Evolutionary conservation across 176 grass and related monocot genomes (phyloP).

Genomic region (Sorghum bicolor): DNA sequence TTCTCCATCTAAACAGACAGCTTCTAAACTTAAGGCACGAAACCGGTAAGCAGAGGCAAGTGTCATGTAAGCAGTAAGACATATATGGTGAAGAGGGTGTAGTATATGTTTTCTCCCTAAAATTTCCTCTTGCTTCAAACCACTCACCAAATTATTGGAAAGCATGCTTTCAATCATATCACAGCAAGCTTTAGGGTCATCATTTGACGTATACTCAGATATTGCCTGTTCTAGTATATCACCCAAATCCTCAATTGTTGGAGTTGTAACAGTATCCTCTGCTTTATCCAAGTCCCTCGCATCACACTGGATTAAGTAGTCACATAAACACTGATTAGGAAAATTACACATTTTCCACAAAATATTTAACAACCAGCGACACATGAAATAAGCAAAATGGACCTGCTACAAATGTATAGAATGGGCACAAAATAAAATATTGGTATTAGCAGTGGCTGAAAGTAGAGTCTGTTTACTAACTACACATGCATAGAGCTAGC

Average conservation of each 20-base stretch:
- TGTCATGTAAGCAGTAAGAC: slow-evolving; percentile 53
- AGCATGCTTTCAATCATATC: slow-evolving; percentile 73
- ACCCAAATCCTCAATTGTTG: slow-evolving; percentile 41
- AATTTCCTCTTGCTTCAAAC: slow-evolving; percentile 32
- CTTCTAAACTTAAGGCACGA: slow-evolving; percentile 32
- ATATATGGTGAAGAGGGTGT: slow-evolving; percentile 69
- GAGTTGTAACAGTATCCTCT: slow-evolving; percentile 16
- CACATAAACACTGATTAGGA: slow-evolving; percentile 8
- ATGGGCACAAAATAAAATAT: not conserved
- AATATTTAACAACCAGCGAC: not conserved
- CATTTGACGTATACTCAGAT: slow-evolving; percentile 46
- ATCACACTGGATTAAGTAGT: slow-evolving; percentile 40
- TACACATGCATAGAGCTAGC: not conserved
- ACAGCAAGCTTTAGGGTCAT: slow-evolving; percentile 74
- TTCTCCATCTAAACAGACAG: slow-evolving; percentile 12
- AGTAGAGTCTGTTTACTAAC: not conserved
- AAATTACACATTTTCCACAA: not conserved
- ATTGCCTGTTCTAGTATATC: slow-evolving; percentile 65
- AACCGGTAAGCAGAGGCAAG: slow-evolving; percentile 78
- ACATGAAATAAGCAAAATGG: not conserved
- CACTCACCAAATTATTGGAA: slow-evolving; percentile 34
- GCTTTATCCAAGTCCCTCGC: slow-evolving; percentile 45
- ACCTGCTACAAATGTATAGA: slow-evolving; percentile 1
- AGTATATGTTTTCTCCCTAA: slow-evolving; percentile 42
- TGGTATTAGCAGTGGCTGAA: not conserved